Evolutionary conservation across 2,329 filamentous ascomycete genomes (phyloP).

Genomic region (Neocucurbitaria cava): DNA sequence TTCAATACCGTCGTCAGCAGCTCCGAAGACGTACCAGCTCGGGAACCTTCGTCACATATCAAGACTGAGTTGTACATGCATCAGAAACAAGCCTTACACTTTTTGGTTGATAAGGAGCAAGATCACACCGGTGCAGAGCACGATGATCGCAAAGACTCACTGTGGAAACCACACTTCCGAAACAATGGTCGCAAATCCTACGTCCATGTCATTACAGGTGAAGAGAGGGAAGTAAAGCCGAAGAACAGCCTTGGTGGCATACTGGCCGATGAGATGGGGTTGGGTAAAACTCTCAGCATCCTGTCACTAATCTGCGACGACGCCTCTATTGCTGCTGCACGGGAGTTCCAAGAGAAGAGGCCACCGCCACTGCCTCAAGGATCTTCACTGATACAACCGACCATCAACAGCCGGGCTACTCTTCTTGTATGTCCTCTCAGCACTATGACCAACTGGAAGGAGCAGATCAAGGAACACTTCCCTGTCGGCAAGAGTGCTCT

Average conservation of each 20-base stretch:
- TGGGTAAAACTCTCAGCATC: conserved; percentile 72
- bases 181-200: conserved; percentile 68
- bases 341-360: conserved; percentile 63
- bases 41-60: conserved; percentile 70
- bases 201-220: conserved; percentile 84
- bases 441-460: conserved; percentile 92
- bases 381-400: conserved; percentile 24
- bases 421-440: conserved; percentile 88
- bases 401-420: conserved; percentile 77
- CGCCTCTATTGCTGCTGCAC: conserved; percentile 66
- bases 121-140: conserved; percentile 66
- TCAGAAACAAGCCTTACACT: conserved; percentile 88
- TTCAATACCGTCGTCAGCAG: conserved; percentile 83
- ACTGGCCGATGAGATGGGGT: conserved; percentile 60
- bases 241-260: conserved; percentile 53
- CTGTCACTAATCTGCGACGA: conserved; percentile 73
- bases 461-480: conserved; percentile 86
- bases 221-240: conserved; percentile 43
- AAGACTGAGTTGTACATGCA: conserved; percentile 76
- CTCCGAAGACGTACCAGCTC: conserved; percentile 73
- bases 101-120: conserved; percentile 81
- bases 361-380: conserved; percentile 49
- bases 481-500: conserved; percentile 62
- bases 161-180: conserved; percentile 74
- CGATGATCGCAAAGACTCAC: conserved; percentile 70